phyloP scores from a whole-genome alignment of 2,329 filamentous ascomycete genomes.

The Botryotinia calthae region DNA sequence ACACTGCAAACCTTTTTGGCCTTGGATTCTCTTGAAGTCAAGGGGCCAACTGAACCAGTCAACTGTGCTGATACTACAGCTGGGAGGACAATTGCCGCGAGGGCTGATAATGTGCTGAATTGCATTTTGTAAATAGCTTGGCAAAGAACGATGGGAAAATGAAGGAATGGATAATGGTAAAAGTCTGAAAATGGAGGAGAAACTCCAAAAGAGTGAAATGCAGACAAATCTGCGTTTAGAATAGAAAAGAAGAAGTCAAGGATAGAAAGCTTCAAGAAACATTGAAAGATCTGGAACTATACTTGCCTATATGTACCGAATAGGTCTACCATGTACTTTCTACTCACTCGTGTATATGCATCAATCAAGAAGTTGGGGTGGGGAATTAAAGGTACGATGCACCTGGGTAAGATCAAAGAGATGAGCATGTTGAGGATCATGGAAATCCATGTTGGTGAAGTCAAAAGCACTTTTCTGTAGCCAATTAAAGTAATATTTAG shows the following conservation, averaged over 20 bases:
- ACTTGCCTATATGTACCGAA: neutral
- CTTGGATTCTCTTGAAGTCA: slow-evolving; percentile 45
- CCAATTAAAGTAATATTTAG: neutral
- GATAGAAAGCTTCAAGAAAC: neutral
- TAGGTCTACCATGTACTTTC: neutral
- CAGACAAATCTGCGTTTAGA: slow-evolving; percentile 9
- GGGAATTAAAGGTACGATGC: slow-evolving; percentile 1
- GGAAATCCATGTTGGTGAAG: neutral
- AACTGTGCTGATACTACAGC: slow-evolving; percentile 41
- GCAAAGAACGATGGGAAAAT: neutral
- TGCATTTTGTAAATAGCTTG: slow-evolving; percentile 25
- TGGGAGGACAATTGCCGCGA: slow-evolving; percentile 26
- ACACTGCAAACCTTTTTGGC: slow-evolving; percentile 50
- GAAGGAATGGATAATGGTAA: slow-evolving; percentile 10
- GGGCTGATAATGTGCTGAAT: slow-evolving; percentile 19
- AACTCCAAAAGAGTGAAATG: slow-evolving; percentile 15
- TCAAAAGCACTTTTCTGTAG: neutral
- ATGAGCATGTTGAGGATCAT: neutral
- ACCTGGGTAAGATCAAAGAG: neutral
- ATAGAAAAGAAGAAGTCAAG: slow-evolving; percentile 8
- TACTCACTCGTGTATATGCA: neutral
- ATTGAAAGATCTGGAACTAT: neutral
- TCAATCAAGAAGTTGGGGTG: neutral
- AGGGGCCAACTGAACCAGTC: slow-evolving; percentile 45
- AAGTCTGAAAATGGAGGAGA: neutral